Evolutionary conservation across 352 stramenopile genomes (phyloP).

Genomic region (Thalassiosira exigua): DNA sequence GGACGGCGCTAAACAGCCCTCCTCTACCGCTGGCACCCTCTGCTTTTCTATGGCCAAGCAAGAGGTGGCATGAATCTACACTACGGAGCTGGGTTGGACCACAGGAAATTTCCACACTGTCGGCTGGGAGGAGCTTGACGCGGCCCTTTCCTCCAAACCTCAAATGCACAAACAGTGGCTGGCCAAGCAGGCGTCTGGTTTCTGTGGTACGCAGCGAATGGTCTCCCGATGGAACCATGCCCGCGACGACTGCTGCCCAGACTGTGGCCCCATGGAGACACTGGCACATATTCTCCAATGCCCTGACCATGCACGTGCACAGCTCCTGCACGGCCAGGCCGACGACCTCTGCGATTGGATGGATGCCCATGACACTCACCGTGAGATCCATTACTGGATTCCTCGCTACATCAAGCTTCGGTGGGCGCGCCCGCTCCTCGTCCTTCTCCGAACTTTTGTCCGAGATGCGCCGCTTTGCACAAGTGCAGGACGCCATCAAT

Average conservation of each 20-base stretch:
- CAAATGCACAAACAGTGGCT: constrained; percentile 36
- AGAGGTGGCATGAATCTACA: neutral
- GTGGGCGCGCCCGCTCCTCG: neutral
- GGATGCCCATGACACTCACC: neutral
- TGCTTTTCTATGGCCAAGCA: constrained; percentile 4
- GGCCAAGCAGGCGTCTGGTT: constrained; percentile 23
- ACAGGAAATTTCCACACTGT: constrained; percentile 11
- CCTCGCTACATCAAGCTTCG: constrained; percentile 10
- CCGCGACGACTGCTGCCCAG: constrained; percentile 18
- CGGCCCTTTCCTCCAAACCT: neutral
- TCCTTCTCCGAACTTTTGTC: neutral
- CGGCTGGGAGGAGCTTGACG: neutral
- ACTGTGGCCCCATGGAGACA: constrained; percentile 2
- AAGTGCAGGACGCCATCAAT: neutral
- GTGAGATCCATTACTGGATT: constrained; percentile 4
- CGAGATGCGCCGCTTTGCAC: neutral
- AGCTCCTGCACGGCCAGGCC: neutral
- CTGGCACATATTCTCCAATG: constrained; percentile 1
- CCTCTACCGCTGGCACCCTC: neutral
- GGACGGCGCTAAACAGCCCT: neutral
- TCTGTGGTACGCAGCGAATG: neutral
- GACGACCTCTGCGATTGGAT: constrained; percentile 2
- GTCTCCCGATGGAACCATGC: neutral
- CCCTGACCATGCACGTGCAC: neutral
- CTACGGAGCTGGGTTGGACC: neutral